Conservation (phyloP, 148 eudicot species). For the Fallopia convolvulus region DNA sequence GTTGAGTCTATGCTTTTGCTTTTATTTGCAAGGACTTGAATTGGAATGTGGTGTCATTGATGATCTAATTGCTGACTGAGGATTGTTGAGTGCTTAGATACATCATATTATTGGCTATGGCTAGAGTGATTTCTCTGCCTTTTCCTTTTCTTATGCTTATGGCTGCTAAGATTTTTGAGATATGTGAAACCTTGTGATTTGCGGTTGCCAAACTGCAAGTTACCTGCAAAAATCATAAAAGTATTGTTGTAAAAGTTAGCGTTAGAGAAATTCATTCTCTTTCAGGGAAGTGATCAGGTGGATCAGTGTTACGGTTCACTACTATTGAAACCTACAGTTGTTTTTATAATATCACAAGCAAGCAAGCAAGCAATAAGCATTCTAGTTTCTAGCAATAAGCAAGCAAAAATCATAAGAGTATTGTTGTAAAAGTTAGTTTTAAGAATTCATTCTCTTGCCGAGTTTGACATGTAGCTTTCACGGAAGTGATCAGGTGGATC, state of each 20-base stretch:
- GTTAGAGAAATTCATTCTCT: neutral
- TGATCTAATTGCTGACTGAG: neutral
- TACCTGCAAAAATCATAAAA: neutral
- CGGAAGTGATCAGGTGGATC: neutral
- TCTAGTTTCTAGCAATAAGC: too few species aligned
- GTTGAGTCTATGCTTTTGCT: neutral
- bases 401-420: too few species aligned
- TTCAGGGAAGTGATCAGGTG: neutral
- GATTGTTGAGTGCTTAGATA: neutral
- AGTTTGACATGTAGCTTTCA: neutral
- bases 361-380: neutral
- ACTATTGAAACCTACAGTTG: neutral
- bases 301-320: neutral
- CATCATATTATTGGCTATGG: neutral
- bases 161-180: neutral
- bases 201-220: neutral
- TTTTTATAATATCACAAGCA: neutral
- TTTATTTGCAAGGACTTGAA: neutral
- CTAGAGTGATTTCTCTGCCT: neutral
- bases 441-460: neutral
- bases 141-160: neutral
- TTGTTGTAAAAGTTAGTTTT: neutral
- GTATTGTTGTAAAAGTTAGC: neutral
- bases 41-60: neutral
- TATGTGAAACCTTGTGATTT: neutral